Conservation (phyloP, 371 early-diverging fungal species). For the Apophysomyces ossiformis region DNA sequence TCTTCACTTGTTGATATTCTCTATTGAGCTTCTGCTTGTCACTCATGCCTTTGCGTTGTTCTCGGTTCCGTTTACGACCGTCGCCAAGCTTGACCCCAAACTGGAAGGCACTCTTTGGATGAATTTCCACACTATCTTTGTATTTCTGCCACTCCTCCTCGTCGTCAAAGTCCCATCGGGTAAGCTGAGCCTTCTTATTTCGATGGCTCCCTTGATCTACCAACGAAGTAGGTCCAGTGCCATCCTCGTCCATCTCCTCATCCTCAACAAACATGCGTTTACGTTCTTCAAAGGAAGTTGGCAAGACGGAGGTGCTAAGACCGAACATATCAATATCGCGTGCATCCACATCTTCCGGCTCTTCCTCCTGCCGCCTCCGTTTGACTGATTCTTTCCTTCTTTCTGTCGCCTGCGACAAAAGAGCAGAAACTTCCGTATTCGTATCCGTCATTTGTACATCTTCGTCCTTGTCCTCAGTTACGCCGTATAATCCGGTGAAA, state of each 20-base stretch:
- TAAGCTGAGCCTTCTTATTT: conserved; percentile 71
- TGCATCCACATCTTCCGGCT: conserved; percentile 42
- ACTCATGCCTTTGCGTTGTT: conserved; percentile 50
- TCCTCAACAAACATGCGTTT: conserved; percentile 33
- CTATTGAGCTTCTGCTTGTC: conserved; percentile 69
- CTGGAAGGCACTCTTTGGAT: conserved; percentile 79
- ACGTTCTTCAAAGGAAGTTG: conserved; percentile 52
- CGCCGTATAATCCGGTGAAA: conserved; percentile 26
- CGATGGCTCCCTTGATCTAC: conserved; percentile 73
- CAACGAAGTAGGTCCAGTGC: conserved; percentile 43
- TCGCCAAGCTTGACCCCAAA: conserved; percentile 82
- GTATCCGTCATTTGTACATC: conserved; percentile 14
- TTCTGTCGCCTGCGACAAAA: conserved; percentile 20
- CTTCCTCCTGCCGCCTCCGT: conserved; percentile 16
- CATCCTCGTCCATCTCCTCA: conserved; percentile 60
- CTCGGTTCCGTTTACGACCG: conserved; percentile 62
- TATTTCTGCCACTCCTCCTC: conserved; percentile 78
- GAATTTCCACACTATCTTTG: conserved; percentile 70
- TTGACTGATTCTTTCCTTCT: conserved; percentile 19
- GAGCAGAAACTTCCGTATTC: conserved; percentile 8
- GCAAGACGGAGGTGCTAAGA: conserved; percentile 44
- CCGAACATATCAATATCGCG: conserved; percentile 56
- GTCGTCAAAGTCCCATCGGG: conserved; percentile 79
- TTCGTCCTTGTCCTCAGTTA: conserved; percentile 31
- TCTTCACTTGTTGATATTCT: conserved; percentile 72